phyloP scores from a whole-genome alignment of 768 basidiomycete genomes.

The Mrakia frigida region DNA sequence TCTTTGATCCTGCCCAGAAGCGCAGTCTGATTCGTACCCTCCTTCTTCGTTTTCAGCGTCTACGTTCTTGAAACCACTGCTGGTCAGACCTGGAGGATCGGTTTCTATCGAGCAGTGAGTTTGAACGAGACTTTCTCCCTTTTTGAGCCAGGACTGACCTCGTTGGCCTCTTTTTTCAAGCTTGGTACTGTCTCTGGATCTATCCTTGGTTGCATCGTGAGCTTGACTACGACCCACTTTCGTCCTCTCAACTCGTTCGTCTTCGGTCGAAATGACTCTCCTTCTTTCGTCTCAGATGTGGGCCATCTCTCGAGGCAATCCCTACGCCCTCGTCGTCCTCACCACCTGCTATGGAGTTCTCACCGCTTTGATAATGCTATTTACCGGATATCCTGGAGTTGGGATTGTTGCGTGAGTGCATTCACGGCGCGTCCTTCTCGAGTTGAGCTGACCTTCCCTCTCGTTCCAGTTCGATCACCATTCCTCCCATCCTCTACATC shows the following conservation, averaged over 20 bases:
- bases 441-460: constrained; percentile 25
- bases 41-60: constrained; percentile 18
- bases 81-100: constrained; percentile 42
- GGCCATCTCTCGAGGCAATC: constrained; percentile 40
- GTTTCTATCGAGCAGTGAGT: constrained; percentile 38
- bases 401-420: constrained; percentile 32
- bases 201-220: constrained; percentile 40
- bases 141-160: neutral
- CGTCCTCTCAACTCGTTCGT: neutral
- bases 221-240: no score
- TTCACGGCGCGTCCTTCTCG: constrained; percentile 8
- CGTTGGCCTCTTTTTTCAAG: neutral
- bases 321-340: constrained; percentile 41
- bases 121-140: neutral
- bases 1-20: neutral
- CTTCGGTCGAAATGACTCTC: neutral
- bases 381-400: constrained; percentile 30
- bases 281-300: constrained; percentile 34
- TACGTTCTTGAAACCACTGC: constrained; percentile 44
- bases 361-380: constrained; percentile 43
- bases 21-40: neutral
- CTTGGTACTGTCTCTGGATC: constrained; percentile 43
- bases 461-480: constrained; percentile 42
- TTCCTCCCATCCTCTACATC: constrained; percentile 44
- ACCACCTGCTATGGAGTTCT: constrained; percentile 38